Evolutionary conservation across 2,329 filamentous ascomycete genomes (phyloP), one percentile per base, ranked within the genome.

Genomic region (Periconia sp.): DNA sequence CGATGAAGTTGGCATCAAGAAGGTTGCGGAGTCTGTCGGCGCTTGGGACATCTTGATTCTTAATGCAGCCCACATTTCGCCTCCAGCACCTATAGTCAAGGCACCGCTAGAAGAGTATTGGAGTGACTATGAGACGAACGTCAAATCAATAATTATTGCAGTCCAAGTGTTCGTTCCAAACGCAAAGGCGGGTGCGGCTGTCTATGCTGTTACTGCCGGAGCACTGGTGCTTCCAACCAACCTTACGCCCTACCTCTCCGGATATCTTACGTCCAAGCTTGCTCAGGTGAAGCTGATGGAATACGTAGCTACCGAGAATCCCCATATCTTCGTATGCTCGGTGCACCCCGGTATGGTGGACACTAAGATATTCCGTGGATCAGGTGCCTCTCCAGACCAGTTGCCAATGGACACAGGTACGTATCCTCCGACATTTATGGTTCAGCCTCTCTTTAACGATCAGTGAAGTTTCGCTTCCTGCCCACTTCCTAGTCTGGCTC

Each of bases 281-380:
- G 66, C 64, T 3, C 46, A 59, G 4, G 52, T 56, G 30, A 66
- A 68, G 46, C 36, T 70, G 6, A 54, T 66, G 7, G 61, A 65
- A 5, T 63, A 56, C 23, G 34, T 71, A 4, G 65, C 63, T 0
- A 52, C 51, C 2, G 65, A 68, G 28, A 59, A 73, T 41, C 65
- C 68, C 1, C 52, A 63, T 12, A 52, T 73, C 15, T 68, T 61
- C 10, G 50, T 63, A 5, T 42, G 65, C 2, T 50, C 52, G 8
- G 36, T 73, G 5, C 61, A 72, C 30, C 72, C 71, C 3, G 70
- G 70, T 4, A 48, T 72, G 3, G 52, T 69, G 1, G 52, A 60
- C 6, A 72, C 70, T 4, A 59, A 67, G 12, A 39, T 46, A 16
- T 54, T 54, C 30, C 17, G 40, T 3, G 36, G 13, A 7, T 22